Evolutionary conservation across 2,329 filamentous ascomycete species (phyloP).

Genomic region (Rhinocladiella similis): DNA sequence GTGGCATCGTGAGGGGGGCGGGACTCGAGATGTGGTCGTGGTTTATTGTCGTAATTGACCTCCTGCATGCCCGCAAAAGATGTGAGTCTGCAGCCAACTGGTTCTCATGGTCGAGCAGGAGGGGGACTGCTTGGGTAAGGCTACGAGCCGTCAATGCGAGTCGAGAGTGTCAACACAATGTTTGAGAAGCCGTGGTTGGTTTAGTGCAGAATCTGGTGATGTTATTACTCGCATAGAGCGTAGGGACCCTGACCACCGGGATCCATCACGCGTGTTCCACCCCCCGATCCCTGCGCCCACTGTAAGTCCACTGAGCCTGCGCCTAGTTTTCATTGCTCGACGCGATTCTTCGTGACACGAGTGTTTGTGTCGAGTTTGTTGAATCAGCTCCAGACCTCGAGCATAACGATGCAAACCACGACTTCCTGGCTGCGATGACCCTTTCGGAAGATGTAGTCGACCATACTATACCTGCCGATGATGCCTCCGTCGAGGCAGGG

Average conservation of each 20-base stretch:
- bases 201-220: conserved; percentile 1
- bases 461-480: conserved; percentile 2
- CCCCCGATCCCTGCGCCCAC: background rate
- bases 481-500: background rate
- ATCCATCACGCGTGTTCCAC: conserved; percentile 5
- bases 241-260: background rate
- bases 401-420: conserved; percentile 4
- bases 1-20: conserved; percentile 45
- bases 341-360: too few species aligned
- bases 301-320: background rate
- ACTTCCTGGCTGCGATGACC: conserved; percentile 15
- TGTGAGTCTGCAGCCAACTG: conserved; percentile 37
- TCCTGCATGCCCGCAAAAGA: conserved; percentile 41
- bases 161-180: conserved; percentile 19
- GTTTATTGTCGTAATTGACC: conserved; percentile 11
- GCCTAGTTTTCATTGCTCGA: too few species aligned
- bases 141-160: too few species aligned
- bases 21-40: conserved; percentile 30
- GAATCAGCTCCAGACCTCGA: background rate
- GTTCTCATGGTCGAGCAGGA: conserved; percentile 5
- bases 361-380: too few species aligned
- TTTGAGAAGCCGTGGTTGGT: conserved; percentile 9
- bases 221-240: background rate
- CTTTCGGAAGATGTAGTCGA: conserved; percentile 10
- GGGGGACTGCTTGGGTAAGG: background rate